Percentiles rank a stretch among this genome's conserved stretches.
Conservation (phyloP, 495 filamentous ascomycete species). For the Aspergillus homomorphus region DNA sequence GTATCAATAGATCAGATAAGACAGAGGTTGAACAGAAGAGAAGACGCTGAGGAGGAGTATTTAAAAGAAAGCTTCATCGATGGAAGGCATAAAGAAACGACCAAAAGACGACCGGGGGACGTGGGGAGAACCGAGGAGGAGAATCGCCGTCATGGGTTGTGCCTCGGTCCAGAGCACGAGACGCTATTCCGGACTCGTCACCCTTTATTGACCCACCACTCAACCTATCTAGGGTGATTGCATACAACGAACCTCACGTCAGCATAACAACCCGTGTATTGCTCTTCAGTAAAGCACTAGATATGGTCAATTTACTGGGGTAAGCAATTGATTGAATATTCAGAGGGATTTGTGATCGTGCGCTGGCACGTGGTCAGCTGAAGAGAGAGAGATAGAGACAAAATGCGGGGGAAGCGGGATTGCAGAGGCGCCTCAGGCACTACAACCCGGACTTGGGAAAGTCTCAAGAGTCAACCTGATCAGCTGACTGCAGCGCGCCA, state of each 20-base stretch:
- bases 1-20: conserved; percentile 15
- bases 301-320: too few species aligned
- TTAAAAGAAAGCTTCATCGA: background rate
- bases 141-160: conserved; percentile 1
- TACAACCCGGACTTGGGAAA: too few species aligned
- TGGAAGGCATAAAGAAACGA: conserved; percentile 13
- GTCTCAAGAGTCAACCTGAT: conserved; percentile 4
- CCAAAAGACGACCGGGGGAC: background rate
- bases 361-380: background rate
- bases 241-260: background rate
- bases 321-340: too few species aligned
- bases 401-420: background rate
- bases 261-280: background rate
- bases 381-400: background rate
- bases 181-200: background rate
- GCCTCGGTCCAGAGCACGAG: conserved; percentile 20
- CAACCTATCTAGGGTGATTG: too few species aligned
- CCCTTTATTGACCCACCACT: too few species aligned
- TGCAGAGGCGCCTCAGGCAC: background rate
- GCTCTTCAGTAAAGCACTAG: too few species aligned
- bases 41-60: conserved; percentile 14
- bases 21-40: conserved; percentile 18
- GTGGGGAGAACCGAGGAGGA: conserved; percentile 23
- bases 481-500: conserved; percentile 15
- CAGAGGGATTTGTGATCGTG: background rate